A percentile compares a stretch with the other conserved stretches of the same genome.
phyloP scores from a whole-genome alignment of 805 yeast genomes.

The Saccharomycopsis fodiens region DNA sequence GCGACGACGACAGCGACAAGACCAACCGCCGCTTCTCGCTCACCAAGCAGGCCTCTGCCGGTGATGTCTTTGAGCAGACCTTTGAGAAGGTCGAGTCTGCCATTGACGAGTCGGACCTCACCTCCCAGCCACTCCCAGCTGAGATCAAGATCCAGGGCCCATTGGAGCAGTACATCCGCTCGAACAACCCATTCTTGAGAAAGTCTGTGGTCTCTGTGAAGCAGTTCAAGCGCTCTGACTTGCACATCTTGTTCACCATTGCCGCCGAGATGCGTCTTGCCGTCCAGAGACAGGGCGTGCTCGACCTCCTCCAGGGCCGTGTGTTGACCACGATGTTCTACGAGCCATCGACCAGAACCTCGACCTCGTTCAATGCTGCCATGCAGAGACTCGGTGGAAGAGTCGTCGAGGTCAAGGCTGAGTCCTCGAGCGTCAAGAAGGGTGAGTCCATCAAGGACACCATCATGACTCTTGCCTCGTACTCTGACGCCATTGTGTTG shows the following conservation, averaged over 20 bases:
- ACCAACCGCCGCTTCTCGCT: conserved; percentile 16
- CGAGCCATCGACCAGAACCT: conserved; percentile 97
- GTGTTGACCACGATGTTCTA: conserved; percentile 91
- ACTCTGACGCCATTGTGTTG: conserved; percentile 92
- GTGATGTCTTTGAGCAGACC: conserved; percentile 24
- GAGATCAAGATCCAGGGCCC: conserved; percentile 75
- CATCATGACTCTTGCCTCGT: conserved; percentile 87
- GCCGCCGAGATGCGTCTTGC: conserved; percentile 97
- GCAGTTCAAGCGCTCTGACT: conserved; percentile 78
- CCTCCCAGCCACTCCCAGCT: conserved; percentile 63
- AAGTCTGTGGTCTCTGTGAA: conserved; percentile 82
- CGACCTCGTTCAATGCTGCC: conserved; percentile 96
- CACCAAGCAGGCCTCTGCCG: conserved; percentile 4
- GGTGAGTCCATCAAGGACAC: conserved; percentile 99
- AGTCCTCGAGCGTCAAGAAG: conserved; percentile 90
- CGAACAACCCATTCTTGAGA: conserved; percentile 84
- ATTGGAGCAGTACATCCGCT: conserved; percentile 65
- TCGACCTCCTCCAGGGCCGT: conserved; percentile 85
- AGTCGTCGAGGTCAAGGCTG: conserved; percentile 79
- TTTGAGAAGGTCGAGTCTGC: conserved; percentile 35
- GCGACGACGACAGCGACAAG: neutral
- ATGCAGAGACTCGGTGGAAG: conserved; percentile 99
- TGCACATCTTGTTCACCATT: conserved; percentile 89
- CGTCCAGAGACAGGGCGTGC: conserved; percentile 92
- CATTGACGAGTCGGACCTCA: conserved; percentile 64